phyloP scores from a whole-genome alignment of 2,329 filamentous ascomycete species.

The Penicillium fuscoglaucum region DNA sequence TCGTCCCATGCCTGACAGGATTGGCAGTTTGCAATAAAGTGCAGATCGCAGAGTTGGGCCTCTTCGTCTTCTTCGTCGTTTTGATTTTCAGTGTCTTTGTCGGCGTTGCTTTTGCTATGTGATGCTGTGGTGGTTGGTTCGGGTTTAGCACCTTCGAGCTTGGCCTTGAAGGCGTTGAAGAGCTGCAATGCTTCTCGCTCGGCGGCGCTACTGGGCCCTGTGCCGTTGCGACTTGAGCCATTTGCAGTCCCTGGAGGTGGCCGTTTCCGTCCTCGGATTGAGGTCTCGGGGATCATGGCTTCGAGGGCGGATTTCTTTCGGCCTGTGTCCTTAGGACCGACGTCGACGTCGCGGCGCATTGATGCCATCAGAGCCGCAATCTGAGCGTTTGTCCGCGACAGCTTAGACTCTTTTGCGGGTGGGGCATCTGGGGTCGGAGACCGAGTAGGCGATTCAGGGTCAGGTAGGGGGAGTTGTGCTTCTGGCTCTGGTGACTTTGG shows the following conservation, averaged over 20 bases:
- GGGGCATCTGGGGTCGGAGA: conserved; percentile 34
- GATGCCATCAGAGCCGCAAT: conserved; percentile 49
- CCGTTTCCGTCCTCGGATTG: conserved; percentile 49
- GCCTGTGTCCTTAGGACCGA: conserved; percentile 33
- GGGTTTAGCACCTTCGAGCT: conserved; percentile 57
- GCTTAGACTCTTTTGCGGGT: conserved; percentile 36
- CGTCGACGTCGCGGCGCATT: conserved; percentile 47
- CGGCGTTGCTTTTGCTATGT: conserved; percentile 9
- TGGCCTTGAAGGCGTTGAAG: conserved; percentile 76
- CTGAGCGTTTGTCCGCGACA: conserved; percentile 47
- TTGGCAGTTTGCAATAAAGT: conserved; percentile 94
- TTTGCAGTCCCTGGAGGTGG: conserved; percentile 39
- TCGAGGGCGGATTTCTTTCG: conserved; percentile 50
- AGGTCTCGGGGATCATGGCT: conserved; percentile 49
- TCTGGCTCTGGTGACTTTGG: conserved; percentile 44
- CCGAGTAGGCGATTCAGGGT: conserved; percentile 45
- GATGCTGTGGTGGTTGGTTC: conserved; percentile 34
- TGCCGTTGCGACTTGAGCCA: conserved; percentile 43
- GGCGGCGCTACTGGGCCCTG: conserved; percentile 53
- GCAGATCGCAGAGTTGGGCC: conserved; percentile 79
- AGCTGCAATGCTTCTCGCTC: conserved; percentile 68
- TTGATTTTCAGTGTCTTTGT: conserved; percentile 15
- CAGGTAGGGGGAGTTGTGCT: conserved; percentile 46
- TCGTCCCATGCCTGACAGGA: conserved; percentile 85
- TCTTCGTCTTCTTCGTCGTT: conserved; percentile 58